Evolutionary conservation across 2,329 filamentous ascomycete genomes (phyloP).

Genomic region (Seiridium cupressi): DNA sequence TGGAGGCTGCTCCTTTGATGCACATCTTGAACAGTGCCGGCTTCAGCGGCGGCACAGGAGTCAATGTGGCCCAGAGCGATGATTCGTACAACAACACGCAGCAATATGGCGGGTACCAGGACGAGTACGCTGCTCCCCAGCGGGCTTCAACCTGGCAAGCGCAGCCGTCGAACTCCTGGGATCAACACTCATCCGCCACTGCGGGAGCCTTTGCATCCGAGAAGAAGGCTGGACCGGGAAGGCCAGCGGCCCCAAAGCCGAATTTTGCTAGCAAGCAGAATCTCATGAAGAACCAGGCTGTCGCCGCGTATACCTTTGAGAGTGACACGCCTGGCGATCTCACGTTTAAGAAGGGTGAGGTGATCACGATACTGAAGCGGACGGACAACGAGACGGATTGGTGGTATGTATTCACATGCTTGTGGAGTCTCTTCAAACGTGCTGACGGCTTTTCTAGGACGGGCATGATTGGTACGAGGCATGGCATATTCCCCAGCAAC

Average conservation of each 20-base stretch:
- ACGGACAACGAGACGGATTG: conserved; percentile 94
- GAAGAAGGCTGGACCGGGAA: conserved; percentile 60
- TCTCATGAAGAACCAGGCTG: conserved; percentile 71
- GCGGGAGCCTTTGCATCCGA: conserved; percentile 45
- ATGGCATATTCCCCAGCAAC: conserved; percentile 91
- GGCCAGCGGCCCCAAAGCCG: conserved; percentile 87
- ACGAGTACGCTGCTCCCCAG: conserved; percentile 55
- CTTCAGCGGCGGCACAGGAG: conserved; percentile 59
- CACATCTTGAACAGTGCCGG: conserved; percentile 78
- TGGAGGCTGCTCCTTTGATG: conserved; percentile 81
- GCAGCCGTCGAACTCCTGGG: conserved; percentile 44
- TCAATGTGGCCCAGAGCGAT: conserved; percentile 71
- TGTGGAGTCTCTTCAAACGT: conserved; percentile 6
- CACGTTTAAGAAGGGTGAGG: conserved; percentile 94
- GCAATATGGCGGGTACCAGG: conserved; percentile 32
- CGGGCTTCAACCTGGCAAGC: conserved; percentile 53
- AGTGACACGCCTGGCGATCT: conserved; percentile 90
- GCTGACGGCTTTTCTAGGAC: conserved; percentile 56
- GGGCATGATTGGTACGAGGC: conserved; percentile 77
- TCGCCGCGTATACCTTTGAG: conserved; percentile 92
- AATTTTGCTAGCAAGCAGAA: conserved; percentile 65
- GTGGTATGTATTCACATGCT: conserved; percentile 61
- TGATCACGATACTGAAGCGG: conserved; percentile 92
- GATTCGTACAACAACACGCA: conserved; percentile 32
- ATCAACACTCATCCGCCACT: conserved; percentile 37